Percentiles rank a stretch among this genome's conserved stretches.
Evolutionary conservation across 768 basidiomycete species (phyloP).

Genomic region (Collybiopsis luxurians): DNA sequence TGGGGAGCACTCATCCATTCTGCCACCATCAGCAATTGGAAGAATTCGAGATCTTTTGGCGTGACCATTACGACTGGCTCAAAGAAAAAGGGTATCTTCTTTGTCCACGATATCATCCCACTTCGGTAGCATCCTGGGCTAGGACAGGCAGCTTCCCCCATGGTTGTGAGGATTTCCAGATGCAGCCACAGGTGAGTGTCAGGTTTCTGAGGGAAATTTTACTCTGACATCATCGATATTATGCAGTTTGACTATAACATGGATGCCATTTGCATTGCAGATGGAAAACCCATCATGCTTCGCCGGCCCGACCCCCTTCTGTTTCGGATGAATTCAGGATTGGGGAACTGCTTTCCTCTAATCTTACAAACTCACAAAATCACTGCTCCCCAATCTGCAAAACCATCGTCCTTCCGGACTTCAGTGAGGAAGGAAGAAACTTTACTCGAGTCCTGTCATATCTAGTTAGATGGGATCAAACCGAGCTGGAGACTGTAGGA

Average conservation of each 20-base stretch:
- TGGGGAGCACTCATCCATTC: no score
- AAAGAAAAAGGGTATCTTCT: slow-evolving; percentile 28
- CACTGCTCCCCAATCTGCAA: slow-evolving; percentile 11
- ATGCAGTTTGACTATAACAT: slow-evolving; percentile 11
- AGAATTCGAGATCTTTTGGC: not conserved
- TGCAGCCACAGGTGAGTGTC: not conserved
- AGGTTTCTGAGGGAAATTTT: not conserved
- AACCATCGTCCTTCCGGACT: not conserved
- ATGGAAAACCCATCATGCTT: slow-evolving; percentile 25
- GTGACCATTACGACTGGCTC: slow-evolving; percentile 25
- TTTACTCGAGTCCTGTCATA: slow-evolving; percentile 9
- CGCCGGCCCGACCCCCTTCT: slow-evolving; percentile 2
- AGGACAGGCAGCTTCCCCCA: not conserved
- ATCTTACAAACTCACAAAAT: slow-evolving; percentile 1
- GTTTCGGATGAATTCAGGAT: slow-evolving; percentile 29
- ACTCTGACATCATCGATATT: no score
- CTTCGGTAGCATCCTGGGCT: slow-evolving; percentile 34
- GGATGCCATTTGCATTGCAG: slow-evolving; percentile 27
- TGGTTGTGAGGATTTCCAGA: slow-evolving; percentile 10
- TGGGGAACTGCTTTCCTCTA: not conserved
- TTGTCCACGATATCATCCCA: slow-evolving; percentile 26
- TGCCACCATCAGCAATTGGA: not conserved
- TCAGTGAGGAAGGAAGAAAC: not conserved
- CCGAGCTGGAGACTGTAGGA: slow-evolving; percentile 20
- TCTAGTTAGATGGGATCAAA: not conserved